Evolutionary conservation across 768 basidiomycete genomes (phyloP).

Genomic region (Chalciporus piperatus): DNA sequence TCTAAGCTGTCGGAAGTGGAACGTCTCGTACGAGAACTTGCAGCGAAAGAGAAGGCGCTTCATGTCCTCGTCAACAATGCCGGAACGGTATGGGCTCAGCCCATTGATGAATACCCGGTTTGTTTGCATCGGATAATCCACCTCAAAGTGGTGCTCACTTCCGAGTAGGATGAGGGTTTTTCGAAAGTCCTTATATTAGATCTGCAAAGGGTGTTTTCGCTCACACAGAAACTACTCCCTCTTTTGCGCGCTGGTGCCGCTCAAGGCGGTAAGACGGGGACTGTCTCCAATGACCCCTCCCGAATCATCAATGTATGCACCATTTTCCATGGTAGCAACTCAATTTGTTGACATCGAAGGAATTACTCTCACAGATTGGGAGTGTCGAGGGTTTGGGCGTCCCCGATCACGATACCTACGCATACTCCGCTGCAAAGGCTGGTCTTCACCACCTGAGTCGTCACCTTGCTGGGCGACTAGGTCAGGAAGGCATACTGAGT

Average conservation of each 20-base stretch:
- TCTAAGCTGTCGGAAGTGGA: conserved; percentile 53
- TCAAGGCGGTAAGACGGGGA: conserved; percentile 36
- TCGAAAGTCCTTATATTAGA: conserved; percentile 62
- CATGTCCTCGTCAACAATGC: conserved; percentile 66
- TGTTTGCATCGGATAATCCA: conserved; percentile 2
- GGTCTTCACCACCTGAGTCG: conserved; percentile 58
- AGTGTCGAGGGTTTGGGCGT: conserved; percentile 57
- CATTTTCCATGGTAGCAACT: background rate
- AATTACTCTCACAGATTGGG: conserved; percentile 43
- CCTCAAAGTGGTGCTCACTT: background rate
- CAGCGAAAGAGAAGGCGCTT: conserved; percentile 48
- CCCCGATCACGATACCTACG: conserved; percentile 59
- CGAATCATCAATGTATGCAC: conserved; percentile 56
- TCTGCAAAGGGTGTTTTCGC: conserved; percentile 59
- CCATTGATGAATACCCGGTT: conserved; percentile 47
- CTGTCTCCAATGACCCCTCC: conserved; percentile 43
- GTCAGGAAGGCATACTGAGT: conserved; percentile 54
- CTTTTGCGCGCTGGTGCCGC: conserved; percentile 48
- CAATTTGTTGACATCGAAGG: background rate
- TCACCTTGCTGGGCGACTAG: conserved; percentile 55
- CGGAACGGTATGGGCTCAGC: conserved; percentile 54
- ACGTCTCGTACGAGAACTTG: conserved; percentile 48
- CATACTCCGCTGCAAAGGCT: conserved; percentile 65
- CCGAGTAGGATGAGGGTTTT: conserved; percentile 49
- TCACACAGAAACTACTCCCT: conserved; percentile 60